A percentile compares a stretch with the other conserved stretches of the same genome.
These are phyloP conservation scores for Saksenaea oblongispora DNA, from an alignment of 371 early-diverging fungal species.

Conservation along the genomic window DNA sequence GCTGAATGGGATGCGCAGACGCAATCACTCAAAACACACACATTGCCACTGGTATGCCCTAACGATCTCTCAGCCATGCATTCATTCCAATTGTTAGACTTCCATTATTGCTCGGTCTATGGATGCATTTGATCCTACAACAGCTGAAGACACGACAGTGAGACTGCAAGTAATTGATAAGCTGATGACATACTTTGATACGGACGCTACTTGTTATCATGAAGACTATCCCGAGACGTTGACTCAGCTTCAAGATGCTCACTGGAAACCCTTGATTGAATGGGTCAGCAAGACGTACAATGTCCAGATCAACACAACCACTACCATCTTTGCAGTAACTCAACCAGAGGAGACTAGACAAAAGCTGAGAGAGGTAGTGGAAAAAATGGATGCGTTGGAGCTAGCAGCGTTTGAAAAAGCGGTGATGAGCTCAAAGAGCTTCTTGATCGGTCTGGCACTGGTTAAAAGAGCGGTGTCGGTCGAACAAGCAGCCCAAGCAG, in stretches of 20 bases:
- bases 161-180: slow-evolving; percentile 74
- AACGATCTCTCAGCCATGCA: neutral
- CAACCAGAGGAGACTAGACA: slow-evolving; percentile 68
- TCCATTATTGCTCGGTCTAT: slow-evolving; percentile 83
- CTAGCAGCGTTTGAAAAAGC: slow-evolving; percentile 91
- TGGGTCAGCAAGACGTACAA: slow-evolving; percentile 72
- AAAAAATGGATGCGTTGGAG: slow-evolving; percentile 64
- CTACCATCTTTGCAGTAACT: slow-evolving; percentile 65
- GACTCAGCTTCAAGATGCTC: slow-evolving; percentile 74
- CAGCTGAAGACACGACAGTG: slow-evolving; percentile 31
- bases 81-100: slow-evolving; percentile 52
- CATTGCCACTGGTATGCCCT: slow-evolving; percentile 79
- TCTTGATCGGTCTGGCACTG: slow-evolving; percentile 85
- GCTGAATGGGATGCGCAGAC: slow-evolving; percentile 94
- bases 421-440: slow-evolving; percentile 86
- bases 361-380: slow-evolving; percentile 56
- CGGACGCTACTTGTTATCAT: slow-evolving; percentile 88
- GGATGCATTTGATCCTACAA: slow-evolving; percentile 64
- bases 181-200: slow-evolving; percentile 80
- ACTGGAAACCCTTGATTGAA: slow-evolving; percentile 83
- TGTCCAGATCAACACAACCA: slow-evolving; percentile 74
- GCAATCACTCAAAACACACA: slow-evolving; percentile 74
- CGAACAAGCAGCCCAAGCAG: slow-evolving; percentile 79
- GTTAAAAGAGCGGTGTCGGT: slow-evolving; percentile 73
- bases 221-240: slow-evolving; percentile 77